Evolutionary conservation across 1,139 yeast genomes (phyloP).

Genomic region (Saccharomyces hybrid): DNA sequence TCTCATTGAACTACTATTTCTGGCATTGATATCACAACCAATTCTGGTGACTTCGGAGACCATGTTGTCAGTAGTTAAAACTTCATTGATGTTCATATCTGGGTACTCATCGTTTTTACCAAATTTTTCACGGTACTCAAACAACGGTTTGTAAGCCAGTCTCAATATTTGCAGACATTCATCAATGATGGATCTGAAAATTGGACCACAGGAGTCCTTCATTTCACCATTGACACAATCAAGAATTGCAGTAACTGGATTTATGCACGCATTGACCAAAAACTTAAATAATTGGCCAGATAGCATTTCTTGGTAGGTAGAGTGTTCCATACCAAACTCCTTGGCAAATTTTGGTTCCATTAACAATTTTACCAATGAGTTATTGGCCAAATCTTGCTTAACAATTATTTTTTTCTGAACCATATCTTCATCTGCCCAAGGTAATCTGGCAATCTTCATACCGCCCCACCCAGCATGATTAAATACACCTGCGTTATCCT

Average conservation of each 20-base stretch:
- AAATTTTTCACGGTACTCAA: constrained; percentile 22
- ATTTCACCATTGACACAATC: constrained; percentile 74
- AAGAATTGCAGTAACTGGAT: constrained; percentile 70
- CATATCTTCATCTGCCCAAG: constrained; percentile 25
- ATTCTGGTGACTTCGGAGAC: constrained; percentile 39
- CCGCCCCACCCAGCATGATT: constrained; percentile 66
- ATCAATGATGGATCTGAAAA: constrained; percentile 42
- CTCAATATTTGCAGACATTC: constrained; percentile 42
- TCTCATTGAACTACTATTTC: constrained; percentile 81
- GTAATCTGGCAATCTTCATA: constrained; percentile 45
- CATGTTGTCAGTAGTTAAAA: constrained; percentile 41
- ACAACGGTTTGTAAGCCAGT: constrained; percentile 26
- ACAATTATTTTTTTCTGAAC: constrained; percentile 20
- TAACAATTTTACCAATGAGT: constrained; percentile 26
- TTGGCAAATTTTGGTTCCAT: constrained; percentile 23
- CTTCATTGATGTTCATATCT: constrained; percentile 21
- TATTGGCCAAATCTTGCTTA: constrained; percentile 12
- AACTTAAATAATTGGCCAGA: constrained; percentile 68
- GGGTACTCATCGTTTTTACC: constrained; percentile 31
- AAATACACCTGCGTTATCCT: constrained; percentile 31
- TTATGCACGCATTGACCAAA: constrained; percentile 71
- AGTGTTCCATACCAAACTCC: constrained; percentile 38
- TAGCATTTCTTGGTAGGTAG: constrained; percentile 48
- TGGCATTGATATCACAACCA: constrained; percentile 41
- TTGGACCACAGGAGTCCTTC: constrained; percentile 32